Percentiles rank a stretch among this genome's conserved stretches.
phyloP scores from a whole-genome alignment of 2,329 filamentous ascomycete genomes.

The Penicillium digitatum region DNA sequence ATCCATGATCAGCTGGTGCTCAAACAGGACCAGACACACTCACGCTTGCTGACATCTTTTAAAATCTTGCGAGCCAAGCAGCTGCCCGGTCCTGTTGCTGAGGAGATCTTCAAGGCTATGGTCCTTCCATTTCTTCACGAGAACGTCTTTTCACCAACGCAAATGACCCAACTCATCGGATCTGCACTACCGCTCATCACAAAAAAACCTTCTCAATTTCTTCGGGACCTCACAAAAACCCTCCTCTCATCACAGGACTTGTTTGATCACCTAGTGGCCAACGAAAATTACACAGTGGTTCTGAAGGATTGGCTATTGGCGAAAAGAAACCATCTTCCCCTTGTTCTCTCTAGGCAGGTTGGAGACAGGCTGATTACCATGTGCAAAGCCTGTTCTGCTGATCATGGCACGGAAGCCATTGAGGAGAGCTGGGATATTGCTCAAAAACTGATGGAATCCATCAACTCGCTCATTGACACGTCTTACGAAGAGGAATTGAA shows the following conservation, averaged over 20 bases:
- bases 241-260: conserved; percentile 1
- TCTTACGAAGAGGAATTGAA: neutral
- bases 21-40: conserved; percentile 4
- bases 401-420: conserved; percentile 2
- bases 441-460: neutral
- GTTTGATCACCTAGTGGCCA: conserved; percentile 8
- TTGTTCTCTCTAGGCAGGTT: neutral
- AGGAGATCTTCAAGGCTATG: conserved; percentile 8
- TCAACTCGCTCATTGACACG: neutral
- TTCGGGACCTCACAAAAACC: neutral
- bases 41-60: conserved; percentile 11
- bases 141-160: conserved; percentile 1
- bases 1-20: conserved; percentile 8
- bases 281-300: conserved; percentile 3
- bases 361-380: conserved; percentile 5
- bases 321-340: conserved; percentile 7
- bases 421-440: conserved; percentile 1
- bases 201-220: neutral
- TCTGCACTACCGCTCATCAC: conserved; percentile 8
- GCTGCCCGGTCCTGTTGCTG: conserved; percentile 1
- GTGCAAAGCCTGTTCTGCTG: conserved; percentile 8
- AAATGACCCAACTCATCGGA: conserved; percentile 8
- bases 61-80: conserved; percentile 3
- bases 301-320: conserved; percentile 9
- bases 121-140: conserved; percentile 7